Conservation (phyloP, 495 filamentous ascomycete genomes). For the Thermothielavioides terrestris region DNA sequence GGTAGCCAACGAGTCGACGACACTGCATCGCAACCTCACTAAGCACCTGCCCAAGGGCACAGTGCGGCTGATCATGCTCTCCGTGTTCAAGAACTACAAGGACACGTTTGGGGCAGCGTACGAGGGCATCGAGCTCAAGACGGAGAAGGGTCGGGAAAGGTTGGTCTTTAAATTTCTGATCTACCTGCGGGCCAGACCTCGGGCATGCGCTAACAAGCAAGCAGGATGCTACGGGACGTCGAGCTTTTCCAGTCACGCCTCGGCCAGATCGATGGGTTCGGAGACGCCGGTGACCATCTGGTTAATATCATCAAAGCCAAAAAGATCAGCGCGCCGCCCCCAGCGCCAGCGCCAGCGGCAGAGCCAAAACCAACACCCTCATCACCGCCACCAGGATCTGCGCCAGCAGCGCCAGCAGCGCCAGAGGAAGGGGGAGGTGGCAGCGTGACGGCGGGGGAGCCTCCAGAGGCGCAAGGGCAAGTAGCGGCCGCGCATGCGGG, state of each 20-base stretch:
- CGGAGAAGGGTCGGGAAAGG: slow-evolving; percentile 62
- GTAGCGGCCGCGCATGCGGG: background rate
- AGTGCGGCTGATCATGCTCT: slow-evolving; percentile 77
- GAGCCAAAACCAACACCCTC: background rate
- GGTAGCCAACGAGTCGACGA: slow-evolving; percentile 78
- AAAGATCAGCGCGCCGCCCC: slow-evolving; percentile 24
- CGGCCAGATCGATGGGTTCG: slow-evolving; percentile 72
- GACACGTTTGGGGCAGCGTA: slow-evolving; percentile 75
- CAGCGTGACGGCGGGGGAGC: background rate
- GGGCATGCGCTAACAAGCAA: slow-evolving; percentile 19
- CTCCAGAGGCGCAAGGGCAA: background rate
- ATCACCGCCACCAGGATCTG: background rate
- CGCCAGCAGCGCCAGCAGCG: background rate
- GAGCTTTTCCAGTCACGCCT: slow-evolving; percentile 66
- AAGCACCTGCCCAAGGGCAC: slow-evolving; percentile 75
- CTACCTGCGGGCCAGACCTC: too few species aligned
- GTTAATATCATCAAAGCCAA: slow-evolving; percentile 61
- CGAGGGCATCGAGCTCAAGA: slow-evolving; percentile 54
- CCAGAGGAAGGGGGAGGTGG: background rate
- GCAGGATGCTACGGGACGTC: slow-evolving; percentile 72
- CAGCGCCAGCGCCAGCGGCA: slow-evolving; percentile 3
- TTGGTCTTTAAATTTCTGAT: too few species aligned
- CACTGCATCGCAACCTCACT: slow-evolving; percentile 76
- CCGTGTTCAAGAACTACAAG: slow-evolving; percentile 80
- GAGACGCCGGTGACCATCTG: slow-evolving; percentile 58